Evolutionary conservation across 2,329 filamentous ascomycete species (phyloP), one percentile per base, ranked within the genome.

Genomic region (Alternaria novae-zelandiae): DNA sequence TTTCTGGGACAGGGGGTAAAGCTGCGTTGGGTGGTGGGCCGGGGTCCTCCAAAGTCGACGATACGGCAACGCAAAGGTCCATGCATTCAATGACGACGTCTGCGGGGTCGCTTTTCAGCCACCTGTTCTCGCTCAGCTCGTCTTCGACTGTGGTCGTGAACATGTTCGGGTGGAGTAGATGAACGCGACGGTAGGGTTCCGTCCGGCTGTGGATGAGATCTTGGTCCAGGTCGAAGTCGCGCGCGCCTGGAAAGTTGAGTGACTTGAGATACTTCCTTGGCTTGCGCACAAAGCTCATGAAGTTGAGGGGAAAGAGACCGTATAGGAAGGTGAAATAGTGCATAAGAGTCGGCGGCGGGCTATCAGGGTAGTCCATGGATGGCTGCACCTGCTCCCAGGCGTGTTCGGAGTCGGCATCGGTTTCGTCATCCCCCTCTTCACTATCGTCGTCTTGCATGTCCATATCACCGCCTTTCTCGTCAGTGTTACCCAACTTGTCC

Each of bases 211-310:
- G 86, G 59, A 96, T 93, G 69, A 94, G 89, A 5, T 89, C 89
- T 30, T 92, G 91, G 70, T 95, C 90, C 3, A 95, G 86, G 72
- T 94, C 91, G 46, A 95, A 86, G 58, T 92, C 90, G 66, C 94
- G 90, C 1, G 89, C 86, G 53, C 89, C 88, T 5, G 87, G 85
- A 30, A 89, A 90, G 67, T 92, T 88, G 44, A 90, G 88, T 72
- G 91, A 90, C 50, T 92, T 89, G 10, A 96, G 83, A 74, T 91
- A 95, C 67, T 90, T 88, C 69, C 93, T 89, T 4, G 92, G 92
- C 74, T 95, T 95, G 60, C 92, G 87, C 65, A 96, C 91, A 75
- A 95, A 96, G 78, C 90, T 91, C 87, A 93, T 91, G 70, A 96
- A 93, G 76, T 95, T 95, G 74, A 95, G 87, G 2, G 92, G 92